phyloP scores from a whole-genome alignment of 2,329 filamentous ascomycete species.

The Phaeosphaeriaceae sp. region DNA sequence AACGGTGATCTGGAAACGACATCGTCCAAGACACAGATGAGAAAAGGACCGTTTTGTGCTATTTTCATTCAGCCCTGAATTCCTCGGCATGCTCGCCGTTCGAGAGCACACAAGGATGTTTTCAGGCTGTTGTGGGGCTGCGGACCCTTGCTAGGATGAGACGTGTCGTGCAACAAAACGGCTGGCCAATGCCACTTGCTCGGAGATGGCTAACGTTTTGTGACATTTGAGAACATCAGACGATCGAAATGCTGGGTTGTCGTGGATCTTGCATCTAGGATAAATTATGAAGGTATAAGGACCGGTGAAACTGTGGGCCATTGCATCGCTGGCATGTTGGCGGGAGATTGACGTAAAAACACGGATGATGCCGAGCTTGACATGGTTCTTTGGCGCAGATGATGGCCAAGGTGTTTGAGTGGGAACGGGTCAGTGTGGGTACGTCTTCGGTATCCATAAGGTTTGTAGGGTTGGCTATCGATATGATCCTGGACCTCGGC shows the following conservation, averaged over 20 bases:
- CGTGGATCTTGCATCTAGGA: not conserved
- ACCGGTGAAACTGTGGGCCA: not conserved
- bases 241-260: not conserved
- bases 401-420: not conserved
- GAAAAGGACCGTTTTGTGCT: not conserved
- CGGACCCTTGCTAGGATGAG: not conserved
- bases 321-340: not conserved
- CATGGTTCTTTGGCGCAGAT: not conserved
- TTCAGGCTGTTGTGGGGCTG: not conserved
- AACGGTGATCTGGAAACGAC: not conserved
- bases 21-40: not conserved
- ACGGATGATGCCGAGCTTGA: not conserved
- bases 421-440: too few species aligned
- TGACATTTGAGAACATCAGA: not conserved
- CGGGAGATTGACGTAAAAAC: not conserved
- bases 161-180: not conserved
- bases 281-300: not conserved
- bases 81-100: not conserved
- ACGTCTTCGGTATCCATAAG: too few species aligned
- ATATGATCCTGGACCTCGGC: too few species aligned
- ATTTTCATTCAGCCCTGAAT: not conserved
- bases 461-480: too few species aligned
- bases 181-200: not conserved
- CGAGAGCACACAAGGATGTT: not conserved
- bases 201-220: not conserved